Evolutionary conservation across 1,284 basidiomycete species (phyloP).

Genomic region (Cutaneotrichosporon cutaneum): DNA sequence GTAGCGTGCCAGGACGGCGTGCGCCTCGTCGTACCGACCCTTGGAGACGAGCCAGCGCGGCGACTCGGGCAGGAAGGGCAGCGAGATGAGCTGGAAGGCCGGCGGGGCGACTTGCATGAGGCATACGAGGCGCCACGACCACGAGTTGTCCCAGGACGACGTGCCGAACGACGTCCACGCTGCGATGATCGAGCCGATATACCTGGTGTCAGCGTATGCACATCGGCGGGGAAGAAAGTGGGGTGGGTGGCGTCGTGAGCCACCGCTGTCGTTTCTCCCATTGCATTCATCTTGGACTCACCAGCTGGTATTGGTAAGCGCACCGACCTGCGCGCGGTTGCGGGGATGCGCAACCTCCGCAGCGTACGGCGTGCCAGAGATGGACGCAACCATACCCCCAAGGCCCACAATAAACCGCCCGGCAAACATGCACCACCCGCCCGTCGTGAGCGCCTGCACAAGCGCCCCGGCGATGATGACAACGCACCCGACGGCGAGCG

Average conservation of each 20-base stretch:
- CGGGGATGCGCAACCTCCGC: slow-evolving; percentile 21
- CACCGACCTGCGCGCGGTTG: slow-evolving; percentile 15
- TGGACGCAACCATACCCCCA: slow-evolving; percentile 5
- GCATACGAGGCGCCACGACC: slow-evolving; percentile 32
- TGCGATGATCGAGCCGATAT: slow-evolving; percentile 22
- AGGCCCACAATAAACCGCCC: slow-evolving; percentile 19
- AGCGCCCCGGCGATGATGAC: slow-evolving; percentile 20
- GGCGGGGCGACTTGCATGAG: slow-evolving; percentile 16
- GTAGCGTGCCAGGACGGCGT: slow-evolving; percentile 34
- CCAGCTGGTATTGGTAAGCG: slow-evolving; percentile 18
- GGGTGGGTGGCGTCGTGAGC: too few relatives aligned
- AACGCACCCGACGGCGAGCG: slow-evolving; percentile 14
- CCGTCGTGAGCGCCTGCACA: slow-evolving; percentile 15
- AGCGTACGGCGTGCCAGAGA: slow-evolving; percentile 15
- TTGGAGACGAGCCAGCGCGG: slow-evolving; percentile 45
- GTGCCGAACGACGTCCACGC: slow-evolving; percentile 24
- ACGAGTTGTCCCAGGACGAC: slow-evolving; percentile 8
- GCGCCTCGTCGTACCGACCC: slow-evolving; percentile 36
- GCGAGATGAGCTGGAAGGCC: neutral
- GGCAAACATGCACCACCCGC: slow-evolving; percentile 16
- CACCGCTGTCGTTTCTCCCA: too few relatives aligned
- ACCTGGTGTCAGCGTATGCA: neutral
- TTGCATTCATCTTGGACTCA: neutral
- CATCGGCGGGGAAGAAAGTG: too few relatives aligned
- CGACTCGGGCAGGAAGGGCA: slow-evolving; percentile 39